Evolutionary conservation across 805 yeast genomes (phyloP).

Genomic region (Priceomyces fermenticarens): DNA sequence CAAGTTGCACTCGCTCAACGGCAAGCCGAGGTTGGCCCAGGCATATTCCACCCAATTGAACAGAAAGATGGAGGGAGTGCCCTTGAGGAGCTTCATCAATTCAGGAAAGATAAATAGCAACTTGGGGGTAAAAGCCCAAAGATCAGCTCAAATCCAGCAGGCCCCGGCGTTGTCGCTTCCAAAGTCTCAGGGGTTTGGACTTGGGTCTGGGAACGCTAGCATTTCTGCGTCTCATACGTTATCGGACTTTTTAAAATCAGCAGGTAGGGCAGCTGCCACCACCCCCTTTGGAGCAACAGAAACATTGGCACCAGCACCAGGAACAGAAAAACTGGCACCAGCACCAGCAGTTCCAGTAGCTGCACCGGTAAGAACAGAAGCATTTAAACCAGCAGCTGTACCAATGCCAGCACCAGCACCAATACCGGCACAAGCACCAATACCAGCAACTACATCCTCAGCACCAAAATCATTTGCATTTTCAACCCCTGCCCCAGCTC

Average conservation of each 20-base stretch:
- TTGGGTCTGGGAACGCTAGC: background rate
- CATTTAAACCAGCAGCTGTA: background rate
- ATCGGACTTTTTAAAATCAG: conserved; percentile 4
- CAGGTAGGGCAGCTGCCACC: background rate
- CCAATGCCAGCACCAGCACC: background rate
- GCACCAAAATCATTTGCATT: background rate
- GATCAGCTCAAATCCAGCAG: conserved; percentile 2
- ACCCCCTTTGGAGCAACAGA: background rate
- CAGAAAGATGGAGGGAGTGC: conserved; percentile 18
- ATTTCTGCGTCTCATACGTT: background rate
- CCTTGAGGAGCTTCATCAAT: conserved; percentile 28
- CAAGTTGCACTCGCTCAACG: conserved; percentile 35
- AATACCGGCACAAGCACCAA: background rate
- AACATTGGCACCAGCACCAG: background rate
- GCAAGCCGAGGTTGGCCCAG: conserved; percentile 37
- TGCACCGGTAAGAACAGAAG: background rate
- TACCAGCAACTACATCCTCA: background rate
- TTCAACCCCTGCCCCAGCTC: background rate
- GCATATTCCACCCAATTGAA: conserved; percentile 32
- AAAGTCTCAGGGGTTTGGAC: conserved; percentile 2
- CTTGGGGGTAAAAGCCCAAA: conserved; percentile 17
- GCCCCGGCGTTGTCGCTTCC: background rate
- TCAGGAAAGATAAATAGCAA: conserved; percentile 29
- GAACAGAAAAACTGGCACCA: background rate
- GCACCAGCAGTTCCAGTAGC: background rate